Percentiles rank a stretch among this genome's conserved stretches.
Evolutionary conservation across 1,139 yeast genomes (phyloP).

Genomic region (Meyerozyma carpophila): DNA sequence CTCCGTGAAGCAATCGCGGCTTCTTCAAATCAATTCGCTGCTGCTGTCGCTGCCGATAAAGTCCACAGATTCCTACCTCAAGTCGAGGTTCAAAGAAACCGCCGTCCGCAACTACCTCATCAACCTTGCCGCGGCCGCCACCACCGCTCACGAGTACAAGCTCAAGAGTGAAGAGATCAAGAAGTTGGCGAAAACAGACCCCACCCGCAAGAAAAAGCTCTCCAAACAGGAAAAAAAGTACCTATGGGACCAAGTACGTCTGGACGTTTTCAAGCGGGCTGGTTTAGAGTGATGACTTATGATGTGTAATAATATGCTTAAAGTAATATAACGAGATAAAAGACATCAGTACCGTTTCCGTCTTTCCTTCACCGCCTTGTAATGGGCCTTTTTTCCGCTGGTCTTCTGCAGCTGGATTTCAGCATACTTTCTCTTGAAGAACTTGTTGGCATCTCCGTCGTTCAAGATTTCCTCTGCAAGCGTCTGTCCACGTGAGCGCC

Average conservation of each 20-base stretch:
- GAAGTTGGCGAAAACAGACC: constrained; percentile 12
- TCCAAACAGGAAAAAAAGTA: constrained; percentile 38
- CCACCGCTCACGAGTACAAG: constrained; percentile 49
- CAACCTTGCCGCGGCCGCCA: constrained; percentile 51
- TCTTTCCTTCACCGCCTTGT: constrained; percentile 59
- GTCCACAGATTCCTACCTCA: constrained; percentile 25
- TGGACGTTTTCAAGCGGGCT: constrained; percentile 45
- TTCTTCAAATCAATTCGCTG: constrained; percentile 35
- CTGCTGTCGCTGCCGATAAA: constrained; percentile 22
- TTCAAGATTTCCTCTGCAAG: constrained; percentile 78
- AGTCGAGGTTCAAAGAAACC: constrained; percentile 38
- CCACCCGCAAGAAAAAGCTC: constrained; percentile 21
- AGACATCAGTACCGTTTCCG: constrained; percentile 49
- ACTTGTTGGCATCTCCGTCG: constrained; percentile 63
- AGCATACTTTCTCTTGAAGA: constrained; percentile 77
- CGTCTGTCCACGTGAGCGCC: constrained; percentile 69
- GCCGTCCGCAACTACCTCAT: constrained; percentile 47
- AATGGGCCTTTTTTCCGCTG: constrained; percentile 72
- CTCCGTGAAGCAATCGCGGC: constrained; percentile 45
- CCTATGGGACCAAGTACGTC: constrained; percentile 48
- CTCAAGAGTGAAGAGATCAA: constrained; percentile 32
- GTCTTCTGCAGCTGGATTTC: constrained; percentile 72
- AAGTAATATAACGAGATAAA: background rate
- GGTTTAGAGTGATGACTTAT: constrained; percentile 26
- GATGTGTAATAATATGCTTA: background rate